phyloP scores from a whole-genome alignment of 2,329 filamentous ascomycete genomes.

The Capronia americana region DNA sequence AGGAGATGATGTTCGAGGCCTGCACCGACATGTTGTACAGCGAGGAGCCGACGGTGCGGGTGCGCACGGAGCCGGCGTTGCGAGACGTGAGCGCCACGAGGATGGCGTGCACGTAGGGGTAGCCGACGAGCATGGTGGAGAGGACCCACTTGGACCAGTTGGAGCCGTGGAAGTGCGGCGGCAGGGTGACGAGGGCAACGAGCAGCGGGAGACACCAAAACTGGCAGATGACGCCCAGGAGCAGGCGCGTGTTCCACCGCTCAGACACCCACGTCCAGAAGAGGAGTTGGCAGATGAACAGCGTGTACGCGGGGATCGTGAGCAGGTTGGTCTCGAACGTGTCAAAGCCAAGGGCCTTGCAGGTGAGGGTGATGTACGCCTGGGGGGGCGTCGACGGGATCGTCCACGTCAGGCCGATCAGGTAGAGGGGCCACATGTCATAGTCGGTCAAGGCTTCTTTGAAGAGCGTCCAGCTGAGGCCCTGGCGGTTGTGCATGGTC shows the following conservation, averaged over 20 bases:
- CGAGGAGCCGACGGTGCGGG: slow-evolving; percentile 66
- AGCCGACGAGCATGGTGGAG: slow-evolving; percentile 57
- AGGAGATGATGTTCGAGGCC: slow-evolving; percentile 48
- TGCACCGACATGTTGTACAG: slow-evolving; percentile 57
- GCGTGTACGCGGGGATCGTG: slow-evolving; percentile 63
- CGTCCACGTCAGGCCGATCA: slow-evolving; percentile 60
- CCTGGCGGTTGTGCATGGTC: slow-evolving; percentile 67
- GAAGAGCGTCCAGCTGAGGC: slow-evolving; percentile 63
- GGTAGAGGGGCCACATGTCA: slow-evolving; percentile 66
- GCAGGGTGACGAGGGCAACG: slow-evolving; percentile 61
- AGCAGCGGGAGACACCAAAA: slow-evolving; percentile 68
- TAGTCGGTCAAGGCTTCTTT: slow-evolving; percentile 64
- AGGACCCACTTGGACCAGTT: slow-evolving; percentile 61
- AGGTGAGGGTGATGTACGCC: slow-evolving; percentile 65
- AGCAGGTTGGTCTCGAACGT: slow-evolving; percentile 69
- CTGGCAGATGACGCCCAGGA: slow-evolving; percentile 58
- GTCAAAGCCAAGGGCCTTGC: slow-evolving; percentile 63
- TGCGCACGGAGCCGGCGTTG: slow-evolving; percentile 68
- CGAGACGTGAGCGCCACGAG: slow-evolving; percentile 66
- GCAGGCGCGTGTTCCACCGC: slow-evolving; percentile 53
- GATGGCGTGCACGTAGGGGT: slow-evolving; percentile 66
- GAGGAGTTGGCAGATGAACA: slow-evolving; percentile 65
- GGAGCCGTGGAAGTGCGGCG: slow-evolving; percentile 54
- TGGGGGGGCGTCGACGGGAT: slow-evolving; percentile 60
- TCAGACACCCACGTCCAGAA: slow-evolving; percentile 61